These are phyloP conservation scores for Abelmoschus esculentus DNA, from an alignment of 345 rosid species.

Conservation along the genomic window DNA sequence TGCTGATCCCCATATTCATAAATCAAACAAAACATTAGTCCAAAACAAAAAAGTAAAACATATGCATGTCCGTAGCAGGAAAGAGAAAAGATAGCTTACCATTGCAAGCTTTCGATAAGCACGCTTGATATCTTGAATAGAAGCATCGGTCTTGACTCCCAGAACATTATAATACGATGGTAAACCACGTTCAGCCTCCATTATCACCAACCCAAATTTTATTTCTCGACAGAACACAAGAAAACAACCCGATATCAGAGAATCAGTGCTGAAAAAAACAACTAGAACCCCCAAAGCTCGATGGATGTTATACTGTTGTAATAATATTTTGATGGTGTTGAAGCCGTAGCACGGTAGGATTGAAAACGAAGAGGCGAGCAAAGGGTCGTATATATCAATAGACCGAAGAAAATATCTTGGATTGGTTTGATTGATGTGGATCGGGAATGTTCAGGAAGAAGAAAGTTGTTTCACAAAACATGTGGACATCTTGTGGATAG, in stretches of 20 bases:
- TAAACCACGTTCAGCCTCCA: neutral
- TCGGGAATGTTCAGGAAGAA: neutral
- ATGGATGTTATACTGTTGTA: neutral
- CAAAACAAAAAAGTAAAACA: too few relatives aligned
- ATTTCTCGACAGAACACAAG: too few relatives aligned
- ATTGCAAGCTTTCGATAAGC: conserved; percentile 56
- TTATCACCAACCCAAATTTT: neutral
- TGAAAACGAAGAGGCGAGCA: neutral
- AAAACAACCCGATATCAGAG: neutral
- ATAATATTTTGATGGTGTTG: neutral
- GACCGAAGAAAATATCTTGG: too few relatives aligned
- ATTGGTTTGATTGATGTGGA: neutral
- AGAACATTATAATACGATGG: conserved; percentile 40
- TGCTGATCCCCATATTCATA: conserved; percentile 20
- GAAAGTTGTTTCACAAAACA: neutral
- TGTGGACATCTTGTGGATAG: too few relatives aligned
- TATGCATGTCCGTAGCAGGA: neutral
- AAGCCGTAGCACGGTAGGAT: neutral
- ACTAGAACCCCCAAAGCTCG: neutral
- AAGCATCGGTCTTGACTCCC: conserved; percentile 31
- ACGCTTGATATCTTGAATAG: conserved; percentile 35
- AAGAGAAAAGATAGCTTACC: conserved; percentile 21
- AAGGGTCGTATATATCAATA: too few relatives aligned
- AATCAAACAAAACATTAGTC: neutral
- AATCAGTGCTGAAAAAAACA: neutral